Conservation (phyloP, 2,329 filamentous ascomycete species). For the Colletotrichum salicis region DNA sequence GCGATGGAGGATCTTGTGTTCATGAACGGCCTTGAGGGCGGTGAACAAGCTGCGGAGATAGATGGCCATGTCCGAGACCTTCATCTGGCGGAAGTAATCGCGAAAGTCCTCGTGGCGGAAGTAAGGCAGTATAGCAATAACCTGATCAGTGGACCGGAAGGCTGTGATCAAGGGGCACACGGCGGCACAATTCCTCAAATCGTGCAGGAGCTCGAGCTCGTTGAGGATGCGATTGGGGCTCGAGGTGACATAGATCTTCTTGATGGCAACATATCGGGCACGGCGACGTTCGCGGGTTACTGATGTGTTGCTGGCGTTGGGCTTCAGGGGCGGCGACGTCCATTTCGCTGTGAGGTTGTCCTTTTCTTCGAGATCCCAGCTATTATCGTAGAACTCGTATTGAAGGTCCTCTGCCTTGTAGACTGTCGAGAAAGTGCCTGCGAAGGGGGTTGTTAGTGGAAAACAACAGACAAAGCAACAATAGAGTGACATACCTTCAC, state of each 20-base stretch:
- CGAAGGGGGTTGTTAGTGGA: background rate
- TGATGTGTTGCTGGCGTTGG: constrained; percentile 52
- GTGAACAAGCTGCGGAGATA: constrained; percentile 92
- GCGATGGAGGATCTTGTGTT: constrained; percentile 85
- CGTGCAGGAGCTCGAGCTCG: constrained; percentile 91
- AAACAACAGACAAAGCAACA: constrained; percentile 24
- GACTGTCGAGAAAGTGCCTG: constrained; percentile 97
- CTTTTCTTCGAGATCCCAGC: constrained; percentile 81
- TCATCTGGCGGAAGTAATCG: constrained; percentile 92
- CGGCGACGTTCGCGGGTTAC: constrained; percentile 28
- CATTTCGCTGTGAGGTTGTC: constrained; percentile 70
- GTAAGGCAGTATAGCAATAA: constrained; percentile 93
- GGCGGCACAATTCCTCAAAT: constrained; percentile 82
- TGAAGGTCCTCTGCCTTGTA: constrained; percentile 97
- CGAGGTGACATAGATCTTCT: constrained; percentile 99
- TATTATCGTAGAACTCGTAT: constrained; percentile 85
- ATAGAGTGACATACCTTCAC: constrained; percentile 74
- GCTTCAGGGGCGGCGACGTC: constrained; percentile 74
- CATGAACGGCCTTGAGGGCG: constrained; percentile 85
- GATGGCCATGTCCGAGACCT: constrained; percentile 83
- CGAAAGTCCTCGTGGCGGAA: constrained; percentile 96
- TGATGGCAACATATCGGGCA: constrained; percentile 90
- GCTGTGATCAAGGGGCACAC: constrained; percentile 97
- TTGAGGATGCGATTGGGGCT: constrained; percentile 94
- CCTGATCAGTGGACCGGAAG: constrained; percentile 94